Evolutionary conservation across 2,329 filamentous ascomycete genomes (phyloP), one percentile per base, ranked within the genome.

Genomic region (Epichloe uncinata): DNA sequence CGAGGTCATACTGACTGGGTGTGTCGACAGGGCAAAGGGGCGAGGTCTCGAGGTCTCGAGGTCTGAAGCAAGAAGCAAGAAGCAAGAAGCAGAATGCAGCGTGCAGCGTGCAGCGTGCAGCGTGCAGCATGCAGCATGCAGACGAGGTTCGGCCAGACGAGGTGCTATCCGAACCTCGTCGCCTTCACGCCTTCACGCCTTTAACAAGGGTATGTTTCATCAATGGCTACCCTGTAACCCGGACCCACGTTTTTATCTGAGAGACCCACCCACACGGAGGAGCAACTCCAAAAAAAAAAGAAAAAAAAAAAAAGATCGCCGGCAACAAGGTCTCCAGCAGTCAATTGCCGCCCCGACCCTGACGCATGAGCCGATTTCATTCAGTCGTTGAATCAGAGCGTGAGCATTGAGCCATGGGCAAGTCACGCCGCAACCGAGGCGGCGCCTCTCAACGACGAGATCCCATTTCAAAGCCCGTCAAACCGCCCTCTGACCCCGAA

Each of bases 401-500:
- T 7, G 13, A 30, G 7, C n/a, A 20, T 6, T 4, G 12, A 45
- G 53, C 42, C 16, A 83, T 84, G 79, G 80, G 67, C 42, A 83
- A 83, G 64, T 75, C 78, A 30, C 71, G 78, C 38, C 71, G 74
- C 52, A 77, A 72, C 60, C 69, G 75, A 54, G 71, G 65, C 54
- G 73, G 71, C 55, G 67, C 66, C 36, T 64, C 65, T 45, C 68
- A 71, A 53, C 74, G 78, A 48, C 65, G 72, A 50, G 73, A 81
- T 59, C 78, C 79, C 52, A 70, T 80, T 47, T 66, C 71, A 50
- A 82, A 80, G 61, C 62, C 73, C 18, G 66, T 77, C 61, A 83
- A 82, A 59, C 76, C 76, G 18, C 79, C 78, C 4, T 68, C 78
- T 2, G 80, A 84, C 58, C 79, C 81, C 6, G 78, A 81, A 60